These are phyloP conservation scores for Apiotrichum laibachii DNA, from an alignment of 1,284 basidiomycete genomes.

Conservation along the genomic window DNA sequence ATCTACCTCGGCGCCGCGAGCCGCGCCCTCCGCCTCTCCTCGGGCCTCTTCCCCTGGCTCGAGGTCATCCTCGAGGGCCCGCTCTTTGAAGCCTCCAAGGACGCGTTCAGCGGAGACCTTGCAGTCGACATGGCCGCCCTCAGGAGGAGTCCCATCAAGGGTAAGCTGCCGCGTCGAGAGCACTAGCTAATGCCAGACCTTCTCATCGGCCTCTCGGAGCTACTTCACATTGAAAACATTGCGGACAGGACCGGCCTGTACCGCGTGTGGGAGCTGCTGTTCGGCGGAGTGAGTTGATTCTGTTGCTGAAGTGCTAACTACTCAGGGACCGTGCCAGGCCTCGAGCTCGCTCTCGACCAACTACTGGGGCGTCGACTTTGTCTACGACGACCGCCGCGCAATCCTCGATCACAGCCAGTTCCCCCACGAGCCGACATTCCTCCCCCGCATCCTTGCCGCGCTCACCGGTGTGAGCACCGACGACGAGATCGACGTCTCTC, in stretches of 20 bases:
- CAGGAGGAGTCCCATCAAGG: constrained; percentile 40
- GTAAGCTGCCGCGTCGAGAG: constrained; percentile 15
- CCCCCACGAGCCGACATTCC: constrained; percentile 30
- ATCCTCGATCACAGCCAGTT: constrained; percentile 37
- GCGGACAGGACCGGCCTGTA: constrained; percentile 34
- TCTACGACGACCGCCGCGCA: constrained; percentile 33
- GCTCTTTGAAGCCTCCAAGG: constrained; percentile 26
- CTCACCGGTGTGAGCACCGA: constrained; percentile 30
- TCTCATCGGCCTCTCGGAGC: constrained; percentile 39
- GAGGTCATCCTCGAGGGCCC: constrained; percentile 38
- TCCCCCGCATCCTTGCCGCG: constrained; percentile 32
- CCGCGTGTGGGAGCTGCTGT: constrained; percentile 37
- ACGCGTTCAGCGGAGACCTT: constrained; percentile 18
- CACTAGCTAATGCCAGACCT: constrained; percentile 28
- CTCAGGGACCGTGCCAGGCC: constrained; percentile 24
- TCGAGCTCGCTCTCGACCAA: constrained; percentile 36
- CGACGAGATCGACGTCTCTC: constrained; percentile 14
- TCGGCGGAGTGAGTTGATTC: constrained; percentile 24
- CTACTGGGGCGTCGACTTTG: constrained; percentile 43
- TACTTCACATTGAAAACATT: constrained; percentile 35
- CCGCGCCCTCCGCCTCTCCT: constrained; percentile 31
- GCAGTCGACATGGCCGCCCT: constrained; percentile 24
- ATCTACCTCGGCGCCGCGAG: constrained; percentile 31
- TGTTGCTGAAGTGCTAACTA: too few species aligned
- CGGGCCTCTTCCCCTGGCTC: constrained; percentile 42